Conservation (phyloP, 257 asterid species). For the Nicotiana knightiana region DNA sequence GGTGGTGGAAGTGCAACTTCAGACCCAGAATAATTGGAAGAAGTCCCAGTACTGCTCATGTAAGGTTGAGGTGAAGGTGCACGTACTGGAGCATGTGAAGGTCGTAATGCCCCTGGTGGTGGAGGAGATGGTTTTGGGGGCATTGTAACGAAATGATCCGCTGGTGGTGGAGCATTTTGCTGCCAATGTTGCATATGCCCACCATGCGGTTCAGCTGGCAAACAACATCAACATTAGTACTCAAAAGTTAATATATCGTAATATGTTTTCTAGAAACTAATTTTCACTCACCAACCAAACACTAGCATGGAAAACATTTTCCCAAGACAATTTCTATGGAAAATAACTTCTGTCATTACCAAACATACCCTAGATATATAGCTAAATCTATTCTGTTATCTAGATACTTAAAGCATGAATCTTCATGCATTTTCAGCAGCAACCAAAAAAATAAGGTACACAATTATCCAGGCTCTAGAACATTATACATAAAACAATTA, state of each 20-base stretch:
- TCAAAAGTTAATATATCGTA: too few species aligned
- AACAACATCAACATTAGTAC: constrained; percentile 1
- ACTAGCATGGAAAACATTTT: too few species aligned
- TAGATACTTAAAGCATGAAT: background rate
- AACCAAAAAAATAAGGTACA: background rate
- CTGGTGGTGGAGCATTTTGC: constrained; percentile 25
- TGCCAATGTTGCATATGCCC: constrained; percentile 26
- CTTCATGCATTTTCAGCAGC: background rate
- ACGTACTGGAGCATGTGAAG: constrained; percentile 26
- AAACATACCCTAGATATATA: too few species aligned
- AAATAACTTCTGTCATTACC: too few species aligned
- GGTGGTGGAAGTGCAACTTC: constrained; percentile 52
- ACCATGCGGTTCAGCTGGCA: constrained; percentile 25
- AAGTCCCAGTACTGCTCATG: constrained; percentile 69
- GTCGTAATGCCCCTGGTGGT: constrained; percentile 14
- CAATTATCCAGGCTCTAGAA: background rate
- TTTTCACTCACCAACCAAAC: too few species aligned
- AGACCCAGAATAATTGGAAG: constrained; percentile 62
- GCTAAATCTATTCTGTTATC: background rate
- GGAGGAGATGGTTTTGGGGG: constrained; percentile 27
- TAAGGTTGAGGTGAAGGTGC: constrained; percentile 39
- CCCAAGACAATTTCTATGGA: too few species aligned
- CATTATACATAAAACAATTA: too few species aligned
- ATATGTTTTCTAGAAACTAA: too few species aligned
- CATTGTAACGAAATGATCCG: constrained; percentile 11